Evolutionary conservation across 1,139 yeast genomes (phyloP).

Genomic region (Hemisphaericaspora subhashii): DNA sequence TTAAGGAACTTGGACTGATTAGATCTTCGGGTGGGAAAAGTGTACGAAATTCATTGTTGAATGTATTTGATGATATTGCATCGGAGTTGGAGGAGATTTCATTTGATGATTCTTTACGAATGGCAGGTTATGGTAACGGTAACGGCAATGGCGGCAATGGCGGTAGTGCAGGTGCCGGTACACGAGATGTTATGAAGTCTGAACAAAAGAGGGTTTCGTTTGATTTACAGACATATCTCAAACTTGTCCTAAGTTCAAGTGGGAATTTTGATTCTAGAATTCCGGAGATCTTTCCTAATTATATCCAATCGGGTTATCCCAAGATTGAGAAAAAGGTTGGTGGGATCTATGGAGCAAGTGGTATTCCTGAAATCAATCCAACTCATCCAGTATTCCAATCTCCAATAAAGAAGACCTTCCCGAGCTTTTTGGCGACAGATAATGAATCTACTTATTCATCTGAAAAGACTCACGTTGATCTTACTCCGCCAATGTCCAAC

Average conservation of each 20-base stretch:
- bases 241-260: not conserved
- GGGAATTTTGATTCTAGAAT: constrained; percentile 16
- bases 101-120: constrained; percentile 5
- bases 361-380: constrained; percentile 34
- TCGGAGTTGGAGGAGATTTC: constrained; percentile 2
- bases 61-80: constrained; percentile 14
- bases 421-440: not conserved
- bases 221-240: constrained; percentile 10
- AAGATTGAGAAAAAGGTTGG: constrained; percentile 22
- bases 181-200: constrained; percentile 3
- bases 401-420: constrained; percentile 17
- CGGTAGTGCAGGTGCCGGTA: constrained; percentile 10
- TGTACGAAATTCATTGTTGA: constrained; percentile 15
- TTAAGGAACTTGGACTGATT: constrained; percentile 23
- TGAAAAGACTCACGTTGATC: too few relatives aligned
- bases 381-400: constrained; percentile 34
- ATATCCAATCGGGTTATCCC: constrained; percentile 24
- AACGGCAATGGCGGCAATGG: constrained; percentile 22
- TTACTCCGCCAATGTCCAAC: not conserved
- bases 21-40: constrained; percentile 11
- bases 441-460: too few relatives aligned
- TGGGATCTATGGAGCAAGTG: constrained; percentile 13
- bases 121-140: constrained; percentile 6
- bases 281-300: constrained; percentile 29
- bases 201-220: constrained; percentile 7